phyloP scores from a whole-genome alignment of 768 basidiomycete species.

The Lyophyllum semitale region DNA sequence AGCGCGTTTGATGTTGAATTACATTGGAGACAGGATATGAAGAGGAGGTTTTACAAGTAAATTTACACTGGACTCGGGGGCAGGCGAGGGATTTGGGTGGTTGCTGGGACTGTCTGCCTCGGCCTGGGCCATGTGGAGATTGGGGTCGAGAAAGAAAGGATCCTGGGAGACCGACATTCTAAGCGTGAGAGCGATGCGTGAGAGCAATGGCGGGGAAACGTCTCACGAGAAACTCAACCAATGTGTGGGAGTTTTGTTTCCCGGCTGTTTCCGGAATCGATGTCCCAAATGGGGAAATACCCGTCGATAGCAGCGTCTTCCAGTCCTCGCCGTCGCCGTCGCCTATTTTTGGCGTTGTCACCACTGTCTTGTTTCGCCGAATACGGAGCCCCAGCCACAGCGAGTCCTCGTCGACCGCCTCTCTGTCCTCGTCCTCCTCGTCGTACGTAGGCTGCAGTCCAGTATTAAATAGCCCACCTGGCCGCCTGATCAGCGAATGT shows the following conservation, averaged over 20 bases:
- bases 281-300: constrained; percentile 20
- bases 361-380: constrained; percentile 21
- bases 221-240: constrained; percentile 36
- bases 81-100: constrained; percentile 19
- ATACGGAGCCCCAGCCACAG: constrained; percentile 32
- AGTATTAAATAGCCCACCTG: constrained; percentile 1
- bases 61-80: constrained; percentile 22
- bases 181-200: constrained; percentile 50
- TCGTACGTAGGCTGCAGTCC: constrained; percentile 33
- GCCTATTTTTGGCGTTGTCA: background rate
- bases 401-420: constrained; percentile 38
- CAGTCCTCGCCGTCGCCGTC: background rate
- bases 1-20: constrained; percentile 30
- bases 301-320: constrained; percentile 4
- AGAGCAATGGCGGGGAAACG: constrained; percentile 37
- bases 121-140: constrained; percentile 42
- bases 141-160: constrained; percentile 47
- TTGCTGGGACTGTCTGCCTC: constrained; percentile 14
- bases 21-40: constrained; percentile 21
- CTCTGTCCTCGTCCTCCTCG: constrained; percentile 24
- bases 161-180: constrained; percentile 45
- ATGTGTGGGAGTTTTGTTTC: constrained; percentile 31
- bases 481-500: constrained; percentile 26
- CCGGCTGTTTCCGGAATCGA: constrained; percentile 17
- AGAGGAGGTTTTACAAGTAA: constrained; percentile 33